Evolutionary conservation across 169 alveolate species (phyloP).

Genomic region (Cryptosporidium parvum): DNA sequence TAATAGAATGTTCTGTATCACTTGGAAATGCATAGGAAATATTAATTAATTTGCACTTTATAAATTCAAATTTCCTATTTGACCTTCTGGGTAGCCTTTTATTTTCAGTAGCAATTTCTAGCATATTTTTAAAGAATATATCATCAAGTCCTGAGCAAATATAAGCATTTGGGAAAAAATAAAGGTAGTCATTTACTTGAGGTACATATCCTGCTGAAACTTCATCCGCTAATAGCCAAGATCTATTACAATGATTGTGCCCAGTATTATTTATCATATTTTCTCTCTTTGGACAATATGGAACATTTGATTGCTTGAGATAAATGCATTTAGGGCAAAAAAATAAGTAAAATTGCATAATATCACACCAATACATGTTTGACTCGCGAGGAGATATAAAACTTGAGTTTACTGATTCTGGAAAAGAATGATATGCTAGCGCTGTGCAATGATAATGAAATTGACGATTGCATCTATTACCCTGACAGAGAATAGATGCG

Average conservation of each 20-base stretch:
- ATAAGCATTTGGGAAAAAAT: slow-evolving; percentile 63
- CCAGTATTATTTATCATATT: slow-evolving; percentile 11
- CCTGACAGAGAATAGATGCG: slow-evolving; percentile 63
- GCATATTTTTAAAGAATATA: slow-evolving; percentile 25
- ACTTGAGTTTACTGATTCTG: slow-evolving; percentile 37
- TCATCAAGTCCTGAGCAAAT: slow-evolving; percentile 33
- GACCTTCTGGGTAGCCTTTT: not conserved
- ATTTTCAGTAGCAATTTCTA: slow-evolving; percentile 4
- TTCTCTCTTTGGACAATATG: slow-evolving; percentile 59
- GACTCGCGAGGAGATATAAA: slow-evolving; percentile 66
- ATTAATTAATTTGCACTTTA: slow-evolving; percentile 63
- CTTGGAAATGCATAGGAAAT: slow-evolving; percentile 54
- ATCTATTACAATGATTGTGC: slow-evolving; percentile 15
- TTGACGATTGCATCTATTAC: slow-evolving; percentile 37
- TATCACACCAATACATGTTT: slow-evolving; percentile 59
- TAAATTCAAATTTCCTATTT: slow-evolving; percentile 27
- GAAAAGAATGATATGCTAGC: slow-evolving; percentile 57
- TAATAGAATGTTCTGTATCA: slow-evolving; percentile 9
- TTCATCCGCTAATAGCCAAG: slow-evolving; percentile 23
- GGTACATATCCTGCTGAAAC: slow-evolving; percentile 30
- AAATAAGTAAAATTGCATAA: slow-evolving; percentile 37
- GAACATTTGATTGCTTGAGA: slow-evolving; percentile 39
- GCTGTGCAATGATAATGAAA: slow-evolving; percentile 63
- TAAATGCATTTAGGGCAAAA: slow-evolving; percentile 68
- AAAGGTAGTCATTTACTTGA: slow-evolving; percentile 47